Evolutionary conservation across 164 flowering plant genomes (phyloP).

Genomic region (Hamamelis virginiana): DNA sequence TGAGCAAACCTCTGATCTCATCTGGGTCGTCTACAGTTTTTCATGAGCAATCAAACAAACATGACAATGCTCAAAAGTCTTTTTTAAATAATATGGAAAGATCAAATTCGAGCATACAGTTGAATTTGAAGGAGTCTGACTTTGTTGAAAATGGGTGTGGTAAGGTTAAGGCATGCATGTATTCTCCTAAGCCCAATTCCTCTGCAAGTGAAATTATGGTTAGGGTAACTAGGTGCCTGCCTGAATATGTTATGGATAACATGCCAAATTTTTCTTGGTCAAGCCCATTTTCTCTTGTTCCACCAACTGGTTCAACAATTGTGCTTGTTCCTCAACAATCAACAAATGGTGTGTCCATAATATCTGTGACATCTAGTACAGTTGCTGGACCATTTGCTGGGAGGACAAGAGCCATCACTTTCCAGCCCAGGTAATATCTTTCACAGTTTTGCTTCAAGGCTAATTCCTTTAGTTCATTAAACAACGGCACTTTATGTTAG

Average conservation of each 20-base stretch:
- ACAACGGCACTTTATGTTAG: neutral
- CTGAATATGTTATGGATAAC: constrained; percentile 30
- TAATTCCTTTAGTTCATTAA: neutral
- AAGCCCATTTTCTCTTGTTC: constrained; percentile 67
- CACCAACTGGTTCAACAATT: constrained; percentile 72
- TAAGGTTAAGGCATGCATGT: constrained; percentile 64
- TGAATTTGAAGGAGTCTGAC: constrained; percentile 16
- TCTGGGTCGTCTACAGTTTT: constrained; percentile 15
- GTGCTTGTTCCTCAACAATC: constrained; percentile 70
- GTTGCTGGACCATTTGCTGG: constrained; percentile 62
- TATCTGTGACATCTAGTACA: constrained; percentile 71
- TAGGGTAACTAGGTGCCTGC: constrained; percentile 37
- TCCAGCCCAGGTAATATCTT: constrained; percentile 75
- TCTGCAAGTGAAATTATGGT: constrained; percentile 64
- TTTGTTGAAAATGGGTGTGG: constrained; percentile 25
- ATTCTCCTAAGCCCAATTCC: constrained; percentile 58
- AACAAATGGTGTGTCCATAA: constrained; percentile 49
- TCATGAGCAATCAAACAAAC: constrained; percentile 7
- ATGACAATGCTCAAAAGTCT: constrained; percentile 16
- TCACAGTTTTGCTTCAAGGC: constrained; percentile 12
- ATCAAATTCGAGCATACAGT: constrained; percentile 17
- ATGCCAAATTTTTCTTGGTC: constrained; percentile 59
- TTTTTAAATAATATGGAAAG: constrained; percentile 15
- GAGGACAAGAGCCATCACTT: constrained; percentile 68
- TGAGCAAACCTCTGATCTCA: constrained; percentile 23